Evolutionary conservation across 2,329 filamentous ascomycete species (phyloP), one percentile per base, ranked within the genome.

Genomic region (Pseudocercospora cruenta): DNA sequence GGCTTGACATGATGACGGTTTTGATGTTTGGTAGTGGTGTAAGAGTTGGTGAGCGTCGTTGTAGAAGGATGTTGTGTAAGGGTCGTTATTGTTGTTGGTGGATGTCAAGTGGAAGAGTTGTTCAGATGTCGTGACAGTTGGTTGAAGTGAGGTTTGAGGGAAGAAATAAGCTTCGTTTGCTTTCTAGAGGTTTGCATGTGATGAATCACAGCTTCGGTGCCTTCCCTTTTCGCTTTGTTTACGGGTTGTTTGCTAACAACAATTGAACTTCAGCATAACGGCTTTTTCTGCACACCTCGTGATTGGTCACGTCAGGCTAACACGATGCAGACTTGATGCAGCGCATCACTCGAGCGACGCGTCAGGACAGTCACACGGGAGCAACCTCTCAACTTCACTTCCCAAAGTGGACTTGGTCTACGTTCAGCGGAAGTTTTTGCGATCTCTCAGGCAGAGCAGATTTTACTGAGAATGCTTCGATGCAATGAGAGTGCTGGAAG

Each of bases 101-200:
- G 24, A 53, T 24, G 62, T 64, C 16, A 58, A 43, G 39, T 43
- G 39, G 39, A 43, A 39, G 31, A 39, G 31, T 58, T 36, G 9
- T 16, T 22, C 5, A 8, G 3, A 14, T 21, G 31, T 58, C 31
- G 14, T 14, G 19, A 22, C 28, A 22, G n/a, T 24, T 22, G 33
- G 21, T 28, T 16, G 28, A 58, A 21, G 53, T 63, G 61, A 51
- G 36, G 39, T 58, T 33, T 9, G 54, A 51, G 61, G 24, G 24
- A 49, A 39, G 21, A 58, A 14, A 6, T 43, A 43, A 10, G 55
- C 31, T 58, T 58, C n/a, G 55, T 58, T 58, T 58, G 55, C 55
- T 58, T 31, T 58, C 19, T 58, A 14, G 55, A 58, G 36, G 55
- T 58, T 58, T 58, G 55, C 55, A 58, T 58, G 55, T 58, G 55